Evolutionary conservation across 2,329 filamentous ascomycete genomes (phyloP), one percentile per base, ranked within the genome.

Genomic region (Calonectria multiphialidica): DNA sequence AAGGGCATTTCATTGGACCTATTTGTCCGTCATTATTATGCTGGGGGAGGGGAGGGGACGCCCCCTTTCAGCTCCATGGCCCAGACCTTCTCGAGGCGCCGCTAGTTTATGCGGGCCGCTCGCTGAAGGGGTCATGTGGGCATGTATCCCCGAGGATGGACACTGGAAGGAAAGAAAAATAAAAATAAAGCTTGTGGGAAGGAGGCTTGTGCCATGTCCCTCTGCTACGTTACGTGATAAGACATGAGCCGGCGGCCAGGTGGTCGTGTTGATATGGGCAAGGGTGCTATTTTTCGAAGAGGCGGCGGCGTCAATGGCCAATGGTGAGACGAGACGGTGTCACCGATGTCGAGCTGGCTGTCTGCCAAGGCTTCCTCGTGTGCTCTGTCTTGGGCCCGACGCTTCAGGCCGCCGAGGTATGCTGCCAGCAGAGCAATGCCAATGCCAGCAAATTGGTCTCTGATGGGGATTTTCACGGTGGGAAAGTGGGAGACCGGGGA

Each of bases 41-140:
- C 44, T n/a, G 44, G 44, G 44, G 44, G 28, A 8, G 28, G 28
- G 28, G n/a, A n/a, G n/a, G n/a, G n/a, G n/a, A n/a, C n/a, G n/a
- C n/a, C 44, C 18, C n/a, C 30, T 21, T 15, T 59, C 53, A 59
- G 53, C 53, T 59, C 33, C 53, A 13, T 59, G 53, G 53, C 53
- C 53, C 21, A 59, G 53, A 59, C 53, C 53, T 59, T 23, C 8
- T 10, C 18, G 33, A 59, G 53, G 53, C 53, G 53, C 53, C 53
- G 53, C 53, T 59, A 59, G 53, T 59, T 59, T 59, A 59, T 59
- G 53, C 53, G 53, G 53, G 53, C 53, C 53, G 53, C 53, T 59
- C 7, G 21, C 13, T 59, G 53, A 59, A 40, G 35, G 35, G 53
- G 53, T 59, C 53, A 59, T 59, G 53, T 30, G 53, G 53, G 53